Conservation (phyloP, 2,329 filamentous ascomycete genomes). For the Sporothrix variecibatus region DNA sequence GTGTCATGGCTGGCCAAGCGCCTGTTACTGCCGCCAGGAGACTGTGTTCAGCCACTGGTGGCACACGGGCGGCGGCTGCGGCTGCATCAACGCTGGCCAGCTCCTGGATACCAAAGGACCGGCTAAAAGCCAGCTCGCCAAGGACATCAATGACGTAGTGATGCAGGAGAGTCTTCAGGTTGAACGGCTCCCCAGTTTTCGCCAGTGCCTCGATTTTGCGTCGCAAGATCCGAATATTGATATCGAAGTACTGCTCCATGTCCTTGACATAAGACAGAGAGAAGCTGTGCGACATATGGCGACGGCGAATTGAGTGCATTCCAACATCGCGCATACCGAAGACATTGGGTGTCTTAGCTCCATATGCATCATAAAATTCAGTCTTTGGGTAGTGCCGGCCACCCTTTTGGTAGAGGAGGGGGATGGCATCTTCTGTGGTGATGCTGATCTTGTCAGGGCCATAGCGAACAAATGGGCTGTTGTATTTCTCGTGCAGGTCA, state of each 20-base stretch:
- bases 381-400: conserved; percentile 38
- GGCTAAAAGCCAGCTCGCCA: conserved; percentile 39
- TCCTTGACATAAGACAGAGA: conserved; percentile 39
- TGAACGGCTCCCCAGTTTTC: conserved; percentile 31
- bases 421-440: conserved; percentile 36
- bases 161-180: conserved; percentile 38
- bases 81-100: conserved; percentile 14
- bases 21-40: conserved; percentile 38
- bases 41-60: conserved; percentile 40
- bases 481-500: conserved; percentile 34
- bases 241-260: conserved; percentile 41
- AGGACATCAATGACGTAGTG: conserved; percentile 36
- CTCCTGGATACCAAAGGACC: conserved; percentile 37
- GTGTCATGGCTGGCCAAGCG: conserved; percentile 27
- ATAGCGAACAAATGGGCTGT: conserved; percentile 35
- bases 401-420: conserved; percentile 32
- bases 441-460: conserved; percentile 39
- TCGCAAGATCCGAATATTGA: conserved; percentile 37
- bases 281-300: conserved; percentile 40
- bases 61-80: conserved; percentile 36
- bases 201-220: conserved; percentile 30
- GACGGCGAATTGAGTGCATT: conserved; percentile 33
- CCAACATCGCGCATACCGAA: conserved; percentile 40
- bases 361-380: conserved; percentile 41
- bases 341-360: conserved; percentile 37